A percentile compares a stretch with the other conserved stretches of the same genome.
Evolutionary conservation across 805 yeast genomes (phyloP).

Genomic region (Millerozyma miso): DNA sequence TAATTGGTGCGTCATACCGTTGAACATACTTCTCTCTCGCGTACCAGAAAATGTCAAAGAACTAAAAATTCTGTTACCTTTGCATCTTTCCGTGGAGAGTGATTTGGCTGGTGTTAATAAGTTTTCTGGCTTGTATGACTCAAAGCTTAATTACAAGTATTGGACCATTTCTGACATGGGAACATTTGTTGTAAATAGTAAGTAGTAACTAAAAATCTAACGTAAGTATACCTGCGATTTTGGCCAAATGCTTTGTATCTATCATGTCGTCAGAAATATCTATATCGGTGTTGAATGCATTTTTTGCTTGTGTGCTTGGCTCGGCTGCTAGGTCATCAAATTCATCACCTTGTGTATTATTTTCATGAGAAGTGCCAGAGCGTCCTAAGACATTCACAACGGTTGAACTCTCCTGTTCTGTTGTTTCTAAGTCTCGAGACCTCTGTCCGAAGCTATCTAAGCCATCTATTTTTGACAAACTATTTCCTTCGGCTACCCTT

Average conservation of each 20-base stretch:
- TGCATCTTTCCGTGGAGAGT: constrained; percentile 25
- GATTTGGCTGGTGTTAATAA: constrained; percentile 1
- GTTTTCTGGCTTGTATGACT: neutral
- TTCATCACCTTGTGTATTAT: constrained; percentile 9
- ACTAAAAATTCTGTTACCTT: neutral
- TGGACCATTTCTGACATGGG: neutral
- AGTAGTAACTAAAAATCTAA: constrained; percentile 43
- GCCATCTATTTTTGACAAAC: constrained; percentile 25
- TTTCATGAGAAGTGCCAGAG: constrained; percentile 9
- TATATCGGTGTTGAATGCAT: constrained; percentile 9
- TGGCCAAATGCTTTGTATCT: constrained; percentile 52
- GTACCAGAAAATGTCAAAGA: neutral
- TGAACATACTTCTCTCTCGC: constrained; percentile 12
- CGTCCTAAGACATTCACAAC: constrained; percentile 14
- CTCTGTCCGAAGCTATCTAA: constrained; percentile 22
- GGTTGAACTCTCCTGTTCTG: constrained; percentile 9
- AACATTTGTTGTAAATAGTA: neutral
- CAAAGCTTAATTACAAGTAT: neutral
- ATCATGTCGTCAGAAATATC: constrained; percentile 27
- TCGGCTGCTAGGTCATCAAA: constrained; percentile 13
- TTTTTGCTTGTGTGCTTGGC: constrained; percentile 15
- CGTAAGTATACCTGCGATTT: constrained; percentile 53
- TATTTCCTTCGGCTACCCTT: constrained; percentile 28
- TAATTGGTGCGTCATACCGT: constrained; percentile 36
- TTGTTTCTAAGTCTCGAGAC: neutral